phyloP scores from a whole-genome alignment of 1,284 basidiomycete genomes.

The Moesziomyces antarcticus region DNA sequence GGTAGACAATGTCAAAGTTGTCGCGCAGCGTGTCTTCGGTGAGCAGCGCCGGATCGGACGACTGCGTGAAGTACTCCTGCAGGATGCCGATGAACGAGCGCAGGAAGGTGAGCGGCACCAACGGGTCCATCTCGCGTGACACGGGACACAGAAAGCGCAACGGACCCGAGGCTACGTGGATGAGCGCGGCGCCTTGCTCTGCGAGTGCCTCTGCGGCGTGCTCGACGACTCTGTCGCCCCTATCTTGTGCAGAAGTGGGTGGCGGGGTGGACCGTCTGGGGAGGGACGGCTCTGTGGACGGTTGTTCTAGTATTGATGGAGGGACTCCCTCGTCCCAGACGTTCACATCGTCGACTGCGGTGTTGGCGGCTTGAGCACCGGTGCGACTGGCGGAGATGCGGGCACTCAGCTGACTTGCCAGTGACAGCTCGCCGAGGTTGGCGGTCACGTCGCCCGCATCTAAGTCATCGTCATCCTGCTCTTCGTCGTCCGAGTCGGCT shows the following conservation, averaged over 20 bases:
- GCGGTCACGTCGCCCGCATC: constrained; percentile 24
- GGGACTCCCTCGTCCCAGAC: constrained; percentile 42
- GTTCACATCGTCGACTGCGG: constrained; percentile 27
- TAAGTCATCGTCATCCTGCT: constrained; percentile 20
- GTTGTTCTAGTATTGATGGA: not conserved
- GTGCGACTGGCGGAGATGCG: constrained; percentile 24
- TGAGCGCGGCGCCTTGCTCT: constrained; percentile 73
- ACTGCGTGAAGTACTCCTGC: constrained; percentile 59
- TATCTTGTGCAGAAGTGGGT: constrained; percentile 1
- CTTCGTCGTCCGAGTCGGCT: constrained; percentile 22
- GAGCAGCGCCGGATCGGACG: constrained; percentile 38
- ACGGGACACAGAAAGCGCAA: constrained; percentile 83
- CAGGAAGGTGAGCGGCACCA: constrained; percentile 88
- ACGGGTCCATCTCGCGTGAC: constrained; percentile 85
- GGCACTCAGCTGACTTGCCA: constrained; percentile 45
- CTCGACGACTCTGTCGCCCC: constrained; percentile 26
- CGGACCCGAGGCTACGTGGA: constrained; percentile 80
- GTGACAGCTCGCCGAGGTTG: constrained; percentile 32
- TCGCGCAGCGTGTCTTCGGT: constrained; percentile 62
- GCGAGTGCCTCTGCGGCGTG: constrained; percentile 47
- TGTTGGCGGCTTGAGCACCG: not conserved
- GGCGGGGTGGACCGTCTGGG: not conserved
- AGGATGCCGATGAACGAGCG: constrained; percentile 78
- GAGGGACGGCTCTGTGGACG: not conserved
- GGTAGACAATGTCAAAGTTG: constrained; percentile 64